Conservation (phyloP, 306 rosid genomes). For the Trifolium dubium region DNA sequence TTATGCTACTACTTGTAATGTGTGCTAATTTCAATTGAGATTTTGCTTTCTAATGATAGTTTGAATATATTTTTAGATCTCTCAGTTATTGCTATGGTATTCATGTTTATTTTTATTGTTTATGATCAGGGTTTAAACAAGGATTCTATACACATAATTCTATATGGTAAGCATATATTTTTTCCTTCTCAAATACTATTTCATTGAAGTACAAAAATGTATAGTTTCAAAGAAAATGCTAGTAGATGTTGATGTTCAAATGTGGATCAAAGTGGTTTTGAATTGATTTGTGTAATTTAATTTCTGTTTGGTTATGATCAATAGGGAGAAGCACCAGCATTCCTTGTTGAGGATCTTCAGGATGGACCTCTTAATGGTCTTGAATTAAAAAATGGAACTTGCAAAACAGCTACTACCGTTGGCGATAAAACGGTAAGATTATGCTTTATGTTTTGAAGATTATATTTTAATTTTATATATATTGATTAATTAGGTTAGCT, state of each 20-base stretch:
- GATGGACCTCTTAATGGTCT: conserved; percentile 58
- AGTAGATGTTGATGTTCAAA: conserved; percentile 35
- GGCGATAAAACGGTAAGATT: conserved; percentile 76
- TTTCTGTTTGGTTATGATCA: conserved; percentile 47
- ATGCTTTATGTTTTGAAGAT: conserved; percentile 36
- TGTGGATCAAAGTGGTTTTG: conserved; percentile 43
- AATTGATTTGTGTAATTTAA: conserved; percentile 41
- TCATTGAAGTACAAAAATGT: conserved; percentile 9
- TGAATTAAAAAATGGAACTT: conserved; percentile 59
- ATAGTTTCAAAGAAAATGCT: conserved; percentile 31
- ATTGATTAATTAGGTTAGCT: conserved; percentile 45
- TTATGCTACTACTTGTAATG: conserved; percentile 24
- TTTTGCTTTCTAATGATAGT: conserved; percentile 25
- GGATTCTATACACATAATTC: conserved; percentile 49
- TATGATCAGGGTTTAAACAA: conserved; percentile 64
- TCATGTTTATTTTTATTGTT: conserved; percentile 44
- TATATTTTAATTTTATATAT: conserved; percentile 13
- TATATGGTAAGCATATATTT: conserved; percentile 66
- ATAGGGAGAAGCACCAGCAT: conserved; percentile 93
- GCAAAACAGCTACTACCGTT: conserved; percentile 50
- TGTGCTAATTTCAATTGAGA: conserved; percentile 10
- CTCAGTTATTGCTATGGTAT: conserved; percentile 29
- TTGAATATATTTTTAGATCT: conserved; percentile 52
- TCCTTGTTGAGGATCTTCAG: conserved; percentile 66
- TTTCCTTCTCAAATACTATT: conserved; percentile 8